Conservation (phyloP, 1,284 basidiomycete genomes). For the Gomphus bonarii region DNA sequence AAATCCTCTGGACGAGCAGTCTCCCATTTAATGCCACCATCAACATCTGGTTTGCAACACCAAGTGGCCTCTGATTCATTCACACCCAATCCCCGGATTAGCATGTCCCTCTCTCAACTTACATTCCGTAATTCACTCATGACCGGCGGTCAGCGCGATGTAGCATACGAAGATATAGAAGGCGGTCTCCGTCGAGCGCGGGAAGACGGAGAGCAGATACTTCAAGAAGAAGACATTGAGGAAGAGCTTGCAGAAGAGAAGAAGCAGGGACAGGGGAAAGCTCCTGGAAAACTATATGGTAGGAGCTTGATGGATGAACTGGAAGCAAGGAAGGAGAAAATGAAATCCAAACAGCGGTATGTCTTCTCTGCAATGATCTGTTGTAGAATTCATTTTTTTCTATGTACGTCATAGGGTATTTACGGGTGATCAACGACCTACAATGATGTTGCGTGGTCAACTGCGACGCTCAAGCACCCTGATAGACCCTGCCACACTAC, state of each 20-base stretch:
- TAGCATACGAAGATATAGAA: conserved; percentile 50
- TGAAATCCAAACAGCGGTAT: conserved; percentile 68
- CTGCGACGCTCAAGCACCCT: conserved; percentile 49
- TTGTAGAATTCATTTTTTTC: conserved; percentile 3
- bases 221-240: conserved; percentile 25
- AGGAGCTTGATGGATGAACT: conserved; percentile 75
- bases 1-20: conserved; percentile 41
- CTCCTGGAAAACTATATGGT: conserved; percentile 69
- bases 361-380: conserved; percentile 10
- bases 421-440: conserved; percentile 65
- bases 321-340: conserved; percentile 61
- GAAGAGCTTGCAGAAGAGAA: conserved; percentile 25
- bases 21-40: conserved; percentile 17
- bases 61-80: conserved; percentile 44
- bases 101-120: conserved; percentile 63
- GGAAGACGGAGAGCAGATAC: conserved; percentile 61
- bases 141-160: conserved; percentile 54
- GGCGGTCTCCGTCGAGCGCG: conserved; percentile 49
- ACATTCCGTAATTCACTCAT: conserved; percentile 68
- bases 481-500: conserved; percentile 58
- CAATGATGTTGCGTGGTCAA: conserved; percentile 68
- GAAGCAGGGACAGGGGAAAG: conserved; percentile 29
- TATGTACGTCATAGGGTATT: conserved; percentile 40
- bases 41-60: conserved; percentile 24
- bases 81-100: conserved; percentile 66